Conservation (phyloP, 2,329 filamentous ascomycete genomes). For the Cadophora sp. region DNA sequence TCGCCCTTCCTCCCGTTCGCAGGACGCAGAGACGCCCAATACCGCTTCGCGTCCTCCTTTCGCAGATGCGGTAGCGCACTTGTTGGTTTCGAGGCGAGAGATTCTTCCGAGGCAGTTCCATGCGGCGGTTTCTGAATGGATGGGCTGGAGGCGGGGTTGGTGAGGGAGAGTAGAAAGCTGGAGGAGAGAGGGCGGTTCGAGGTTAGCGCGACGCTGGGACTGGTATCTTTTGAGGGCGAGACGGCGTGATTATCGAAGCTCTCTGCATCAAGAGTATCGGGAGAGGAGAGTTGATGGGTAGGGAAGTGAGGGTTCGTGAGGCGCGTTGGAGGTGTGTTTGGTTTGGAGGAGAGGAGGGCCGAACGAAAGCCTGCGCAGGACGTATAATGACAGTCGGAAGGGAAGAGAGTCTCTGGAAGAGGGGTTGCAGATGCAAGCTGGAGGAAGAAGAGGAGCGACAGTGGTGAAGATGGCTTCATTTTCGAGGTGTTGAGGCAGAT, state of each 20-base stretch:
- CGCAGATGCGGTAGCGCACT: slow-evolving; percentile 36
- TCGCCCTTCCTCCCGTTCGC: background rate
- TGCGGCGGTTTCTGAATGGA: slow-evolving; percentile 23
- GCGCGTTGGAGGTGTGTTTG: slow-evolving; percentile 30
- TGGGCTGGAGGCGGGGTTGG: slow-evolving; percentile 19
- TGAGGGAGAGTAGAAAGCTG: slow-evolving; percentile 38
- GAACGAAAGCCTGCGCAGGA: slow-evolving; percentile 25
- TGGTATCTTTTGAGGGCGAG: slow-evolving; percentile 32
- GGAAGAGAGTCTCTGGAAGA: slow-evolving; percentile 24
- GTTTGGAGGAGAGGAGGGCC: slow-evolving; percentile 24
- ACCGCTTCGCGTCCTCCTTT: slow-evolving; percentile 35
- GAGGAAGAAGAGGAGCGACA: slow-evolving; percentile 40
- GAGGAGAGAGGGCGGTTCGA: slow-evolving; percentile 35
- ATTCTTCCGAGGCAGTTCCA: background rate
- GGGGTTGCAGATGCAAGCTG: slow-evolving; percentile 33
- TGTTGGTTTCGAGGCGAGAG: slow-evolving; percentile 36
- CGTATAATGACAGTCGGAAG: slow-evolving; percentile 21
- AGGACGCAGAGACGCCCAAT: slow-evolving; percentile 33
- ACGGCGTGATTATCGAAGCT: slow-evolving; percentile 40
- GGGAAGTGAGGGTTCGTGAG: slow-evolving; percentile 39
- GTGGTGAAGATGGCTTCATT: slow-evolving; percentile 40
- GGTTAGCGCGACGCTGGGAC: slow-evolving; percentile 37
- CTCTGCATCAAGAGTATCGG: slow-evolving; percentile 23
- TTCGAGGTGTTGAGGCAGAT: slow-evolving; percentile 19
- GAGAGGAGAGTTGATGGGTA: slow-evolving; percentile 32